A percentile compares a stretch with the other conserved stretches of the same genome.
phyloP scores from a whole-genome alignment of 495 filamentous ascomycete species.

The Penicillium fimorum region DNA sequence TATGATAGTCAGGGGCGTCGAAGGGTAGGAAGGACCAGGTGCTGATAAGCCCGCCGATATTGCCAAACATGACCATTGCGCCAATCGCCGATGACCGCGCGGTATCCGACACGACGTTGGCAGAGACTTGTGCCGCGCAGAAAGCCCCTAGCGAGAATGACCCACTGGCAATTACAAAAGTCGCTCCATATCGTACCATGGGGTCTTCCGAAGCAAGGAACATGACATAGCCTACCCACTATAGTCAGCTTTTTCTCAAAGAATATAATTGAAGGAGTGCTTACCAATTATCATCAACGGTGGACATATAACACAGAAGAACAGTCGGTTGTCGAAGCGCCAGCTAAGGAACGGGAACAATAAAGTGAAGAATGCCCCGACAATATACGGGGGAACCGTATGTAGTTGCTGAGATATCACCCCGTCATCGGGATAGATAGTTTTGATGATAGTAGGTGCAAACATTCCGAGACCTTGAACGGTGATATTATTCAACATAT shows the following conservation, averaged over 20 bases:
- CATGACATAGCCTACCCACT: conserved; percentile 57
- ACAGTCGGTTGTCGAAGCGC: conserved; percentile 51
- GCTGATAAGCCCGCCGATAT: conserved; percentile 66
- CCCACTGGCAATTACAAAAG: conserved; percentile 63
- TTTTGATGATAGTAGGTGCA: conserved; percentile 65
- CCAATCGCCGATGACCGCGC: conserved; percentile 64
- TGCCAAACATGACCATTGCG: conserved; percentile 68
- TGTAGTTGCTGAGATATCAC: conserved; percentile 61
- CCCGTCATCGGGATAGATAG: conserved; percentile 56
- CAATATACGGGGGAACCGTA: conserved; percentile 69
- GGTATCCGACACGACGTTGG: conserved; percentile 72
- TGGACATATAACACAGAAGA: conserved; percentile 45
- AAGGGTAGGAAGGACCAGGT: conserved; percentile 69
- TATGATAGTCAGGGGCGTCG: conserved; percentile 66
- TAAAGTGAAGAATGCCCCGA: conserved; percentile 66
- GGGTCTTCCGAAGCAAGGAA: conserved; percentile 59
- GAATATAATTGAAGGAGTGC: too few species aligned
- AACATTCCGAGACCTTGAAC: conserved; percentile 64
- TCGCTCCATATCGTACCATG: conserved; percentile 63
- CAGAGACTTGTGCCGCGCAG: conserved; percentile 62
- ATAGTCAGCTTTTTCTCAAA: not conserved
- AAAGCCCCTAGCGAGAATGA: conserved; percentile 58
- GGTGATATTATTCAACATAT: conserved; percentile 55
- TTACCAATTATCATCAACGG: conserved; percentile 57
- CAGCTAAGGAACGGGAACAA: conserved; percentile 60